phyloP scores from a whole-genome alignment of 1,284 basidiomycete genomes.

The Cutaneotrichosporon arboriforme region DNA sequence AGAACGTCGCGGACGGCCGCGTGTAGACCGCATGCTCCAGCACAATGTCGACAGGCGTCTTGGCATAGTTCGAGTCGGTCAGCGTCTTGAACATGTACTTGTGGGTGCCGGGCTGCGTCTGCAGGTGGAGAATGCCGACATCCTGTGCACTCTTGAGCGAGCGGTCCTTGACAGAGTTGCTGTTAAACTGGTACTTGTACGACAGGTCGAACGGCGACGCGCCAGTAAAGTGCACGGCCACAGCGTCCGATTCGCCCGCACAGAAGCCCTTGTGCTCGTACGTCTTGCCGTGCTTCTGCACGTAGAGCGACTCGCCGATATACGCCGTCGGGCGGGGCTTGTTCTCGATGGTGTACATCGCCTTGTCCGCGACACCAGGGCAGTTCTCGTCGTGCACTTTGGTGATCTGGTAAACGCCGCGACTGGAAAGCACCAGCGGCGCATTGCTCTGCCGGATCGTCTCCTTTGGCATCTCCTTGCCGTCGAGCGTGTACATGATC shows the following conservation, averaged over 20 bases:
- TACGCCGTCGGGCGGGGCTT: conserved; percentile 40
- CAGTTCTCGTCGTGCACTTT: conserved; percentile 79
- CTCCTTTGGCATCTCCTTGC: conserved; percentile 52
- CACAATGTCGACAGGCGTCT: conserved; percentile 49
- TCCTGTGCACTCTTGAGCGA: conserved; percentile 80
- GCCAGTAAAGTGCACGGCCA: conserved; percentile 71
- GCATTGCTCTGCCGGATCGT: conserved; percentile 64
- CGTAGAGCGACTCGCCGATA: conserved; percentile 35
- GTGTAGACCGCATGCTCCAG: conserved; percentile 77
- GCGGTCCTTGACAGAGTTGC: conserved; percentile 56
- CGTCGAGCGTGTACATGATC: conserved; percentile 63
- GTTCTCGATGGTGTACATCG: conserved; percentile 67
- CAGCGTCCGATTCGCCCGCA: conserved; percentile 69
- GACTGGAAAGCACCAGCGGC: conserved; percentile 60
- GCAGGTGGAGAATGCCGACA: conserved; percentile 76
- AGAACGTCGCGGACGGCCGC: conserved; percentile 72
- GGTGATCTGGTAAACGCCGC: conserved; percentile 59
- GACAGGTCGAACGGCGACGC: conserved; percentile 76
- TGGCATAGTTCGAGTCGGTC: conserved; percentile 71
- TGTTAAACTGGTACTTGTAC: conserved; percentile 45
- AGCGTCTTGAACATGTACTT: conserved; percentile 84
- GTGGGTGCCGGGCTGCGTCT: conserved; percentile 69
- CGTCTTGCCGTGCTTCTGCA: conserved; percentile 57
- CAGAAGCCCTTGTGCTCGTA: conserved; percentile 63
- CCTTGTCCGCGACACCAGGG: conserved; percentile 62